Base-by-base conservation (phyloP, 345 rosid species). In the Hibiscus mutabilis region DNA sequence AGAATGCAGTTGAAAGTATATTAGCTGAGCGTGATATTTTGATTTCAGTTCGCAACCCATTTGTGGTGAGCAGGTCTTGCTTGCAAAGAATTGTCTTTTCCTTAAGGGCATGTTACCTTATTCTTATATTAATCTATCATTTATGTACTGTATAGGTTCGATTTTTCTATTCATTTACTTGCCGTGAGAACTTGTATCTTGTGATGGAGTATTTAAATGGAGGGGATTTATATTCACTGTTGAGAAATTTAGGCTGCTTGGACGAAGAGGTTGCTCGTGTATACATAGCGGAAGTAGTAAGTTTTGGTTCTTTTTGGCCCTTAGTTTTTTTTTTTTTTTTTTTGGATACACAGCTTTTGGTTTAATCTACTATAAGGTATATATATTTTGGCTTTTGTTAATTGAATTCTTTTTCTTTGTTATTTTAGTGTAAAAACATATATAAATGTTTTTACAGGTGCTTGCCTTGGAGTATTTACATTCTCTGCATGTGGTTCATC, bases 171-270 rank as follows among this genome's bases (percentile, higher is more conserved):
- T 96, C 99, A 25, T 96, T 96, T 84, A 96, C 99, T 40, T 92
- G 98, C 72, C 93, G 98, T 51, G 99, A 96, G 81, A 96, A 96
- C 78, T 85, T 96, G 82, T 96, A 96, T 82, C 97, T 96, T 77
- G 99, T 96, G 85, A 96, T 96, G 99, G 99, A 96, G 88, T 96
- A 96, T 81, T 79, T 96, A 81, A 96, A 96, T 79, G 99, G 99
- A 77, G 99, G 99, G 49, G 99, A 96, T 80, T 72, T 96, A 66
- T 96, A 92, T 86, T 96, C 99, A 21, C 78, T 96, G 78, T 76
- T 96, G 86, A 88, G 99, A 80, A 96, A 96, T 81, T 77, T 96
- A 75, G 98, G 99, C 80, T 96, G 99, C 90, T 83, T 96, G 81
- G 91, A 92, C 68, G 99, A 96, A 88, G 98, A 85, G 69, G 91